A percentile compares a stretch with the other conserved stretches of the same genome.
Conservation (phyloP, 2,329 filamentous ascomycete species). For the Epichloe sylvatica region DNA sequence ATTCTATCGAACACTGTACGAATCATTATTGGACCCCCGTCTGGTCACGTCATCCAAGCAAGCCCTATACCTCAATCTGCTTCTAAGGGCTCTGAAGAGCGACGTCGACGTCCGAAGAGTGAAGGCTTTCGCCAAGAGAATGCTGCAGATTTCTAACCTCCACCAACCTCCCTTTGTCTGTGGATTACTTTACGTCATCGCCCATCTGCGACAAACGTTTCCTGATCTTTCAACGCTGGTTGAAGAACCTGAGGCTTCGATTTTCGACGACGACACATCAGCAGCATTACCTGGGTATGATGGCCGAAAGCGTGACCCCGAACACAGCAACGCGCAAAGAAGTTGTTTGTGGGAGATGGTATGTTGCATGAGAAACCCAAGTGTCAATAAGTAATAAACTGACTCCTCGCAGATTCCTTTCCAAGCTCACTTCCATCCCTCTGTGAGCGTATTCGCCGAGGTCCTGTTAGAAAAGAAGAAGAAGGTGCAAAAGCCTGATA, state of each 20-base stretch:
- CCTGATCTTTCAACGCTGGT: slow-evolving; percentile 67
- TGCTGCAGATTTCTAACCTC: slow-evolving; percentile 73
- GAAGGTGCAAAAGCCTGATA: slow-evolving; percentile 76
- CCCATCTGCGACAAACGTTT: slow-evolving; percentile 67
- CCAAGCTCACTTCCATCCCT: slow-evolving; percentile 73
- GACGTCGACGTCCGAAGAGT: slow-evolving; percentile 85
- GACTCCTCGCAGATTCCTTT: slow-evolving; percentile 18
- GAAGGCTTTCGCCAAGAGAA: slow-evolving; percentile 88
- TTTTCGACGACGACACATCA: slow-evolving; percentile 49
- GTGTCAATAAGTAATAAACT: neutral
- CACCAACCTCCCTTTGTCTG: slow-evolving; percentile 90
- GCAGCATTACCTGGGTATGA: slow-evolving; percentile 48
- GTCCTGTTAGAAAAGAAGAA: slow-evolving; percentile 55
- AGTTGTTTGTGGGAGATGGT: slow-evolving; percentile 90
- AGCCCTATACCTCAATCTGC: slow-evolving; percentile 80
- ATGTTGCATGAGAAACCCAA: slow-evolving; percentile 18
- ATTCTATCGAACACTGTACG: slow-evolving; percentile 91
- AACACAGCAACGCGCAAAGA: slow-evolving; percentile 82
- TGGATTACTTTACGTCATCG: slow-evolving; percentile 78
- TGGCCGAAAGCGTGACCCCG: slow-evolving; percentile 78
- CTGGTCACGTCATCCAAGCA: slow-evolving; percentile 87
- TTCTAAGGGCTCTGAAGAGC: slow-evolving; percentile 76
- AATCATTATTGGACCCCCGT: slow-evolving; percentile 82
- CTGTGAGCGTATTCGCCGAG: slow-evolving; percentile 70
- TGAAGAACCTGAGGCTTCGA: slow-evolving; percentile 61